A percentile compares a stretch with the other conserved stretches of the same genome.
These are phyloP conservation scores for Leccinum subrobustum DNA, from an alignment of 1,284 basidiomycete genomes.

Conservation along the genomic window DNA sequence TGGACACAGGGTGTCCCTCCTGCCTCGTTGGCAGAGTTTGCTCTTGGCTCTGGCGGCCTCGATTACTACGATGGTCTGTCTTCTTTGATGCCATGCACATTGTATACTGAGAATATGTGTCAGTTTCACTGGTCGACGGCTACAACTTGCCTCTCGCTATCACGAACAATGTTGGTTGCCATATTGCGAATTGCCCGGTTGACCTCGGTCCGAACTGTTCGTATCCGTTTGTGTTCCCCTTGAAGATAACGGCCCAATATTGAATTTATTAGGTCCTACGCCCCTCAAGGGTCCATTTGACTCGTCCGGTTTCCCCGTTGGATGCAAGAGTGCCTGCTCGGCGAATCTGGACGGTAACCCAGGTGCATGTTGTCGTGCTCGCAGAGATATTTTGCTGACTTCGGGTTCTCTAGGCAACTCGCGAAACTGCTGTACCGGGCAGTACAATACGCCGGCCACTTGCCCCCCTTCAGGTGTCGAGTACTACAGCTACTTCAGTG, in stretches of 20 bases:
- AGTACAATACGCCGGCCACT: slow-evolving; percentile 38
- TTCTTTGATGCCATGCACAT: not conserved
- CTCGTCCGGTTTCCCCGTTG: slow-evolving; percentile 41
- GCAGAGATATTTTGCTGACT: not conserved
- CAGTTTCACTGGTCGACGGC: slow-evolving; percentile 45
- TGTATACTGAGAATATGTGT: slow-evolving; percentile 1
- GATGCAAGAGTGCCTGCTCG: slow-evolving; percentile 51
- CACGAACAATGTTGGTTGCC: slow-evolving; percentile 40
- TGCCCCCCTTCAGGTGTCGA: slow-evolving; percentile 44
- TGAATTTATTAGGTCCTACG: slow-evolving; percentile 36
- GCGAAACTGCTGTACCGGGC: slow-evolving; percentile 38
- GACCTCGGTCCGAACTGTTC: slow-evolving; percentile 45
- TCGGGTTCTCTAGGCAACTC: slow-evolving; percentile 31
- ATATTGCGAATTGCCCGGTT: slow-evolving; percentile 40
- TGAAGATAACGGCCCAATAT: not conserved
- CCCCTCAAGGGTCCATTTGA: slow-evolving; percentile 43
- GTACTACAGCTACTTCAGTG: slow-evolving; percentile 50
- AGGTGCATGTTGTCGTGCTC: slow-evolving; percentile 24
- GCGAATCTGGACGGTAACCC: slow-evolving; percentile 43
- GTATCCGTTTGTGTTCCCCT: slow-evolving; percentile 1
- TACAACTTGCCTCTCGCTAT: slow-evolving; percentile 49
- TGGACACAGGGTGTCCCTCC: slow-evolving; percentile 52
- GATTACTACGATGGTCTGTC: slow-evolving; percentile 31
- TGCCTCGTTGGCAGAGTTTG: slow-evolving; percentile 60
- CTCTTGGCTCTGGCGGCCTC: slow-evolving; percentile 33